Conservation (phyloP, 1,284 basidiomycete genomes). For the Rhodotorula sp. region DNA sequence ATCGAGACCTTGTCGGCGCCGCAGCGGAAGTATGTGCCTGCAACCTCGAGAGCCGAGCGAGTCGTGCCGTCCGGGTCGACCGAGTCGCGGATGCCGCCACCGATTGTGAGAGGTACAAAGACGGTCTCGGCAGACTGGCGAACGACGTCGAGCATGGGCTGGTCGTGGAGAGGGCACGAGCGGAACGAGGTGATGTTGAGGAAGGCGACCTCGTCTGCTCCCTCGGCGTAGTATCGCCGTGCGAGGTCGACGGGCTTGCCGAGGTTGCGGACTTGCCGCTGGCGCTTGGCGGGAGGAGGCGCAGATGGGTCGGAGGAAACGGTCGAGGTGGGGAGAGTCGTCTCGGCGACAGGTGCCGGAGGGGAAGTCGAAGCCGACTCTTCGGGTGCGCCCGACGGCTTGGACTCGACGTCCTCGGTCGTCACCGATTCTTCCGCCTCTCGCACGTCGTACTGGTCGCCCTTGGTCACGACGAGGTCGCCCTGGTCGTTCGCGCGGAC, state of each 20-base stretch:
- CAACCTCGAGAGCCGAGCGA: conserved; percentile 86
- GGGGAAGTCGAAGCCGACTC: conserved; percentile 27
- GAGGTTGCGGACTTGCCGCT: conserved; percentile 84
- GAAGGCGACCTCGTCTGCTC: conserved; percentile 95
- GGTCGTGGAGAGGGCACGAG: conserved; percentile 88
- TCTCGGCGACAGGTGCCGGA: conserved; percentile 27
- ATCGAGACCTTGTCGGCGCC: conserved; percentile 99
- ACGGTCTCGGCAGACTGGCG: conserved; percentile 83
- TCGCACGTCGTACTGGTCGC: conserved; percentile 75
- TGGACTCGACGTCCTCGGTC: conserved; percentile 22
- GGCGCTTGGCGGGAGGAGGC: conserved; percentile 31
- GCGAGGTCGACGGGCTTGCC: conserved; percentile 96
- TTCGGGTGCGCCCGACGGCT: conserved; percentile 48
- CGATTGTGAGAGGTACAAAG: conserved; percentile 98
- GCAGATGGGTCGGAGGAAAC: conserved; percentile 26
- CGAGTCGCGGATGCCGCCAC: conserved; percentile 95
- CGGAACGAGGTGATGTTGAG: conserved; percentile 99
- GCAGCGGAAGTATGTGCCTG: conserved; percentile 91
- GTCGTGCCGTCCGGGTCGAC: conserved; percentile 91
- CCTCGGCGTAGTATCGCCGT: conserved; percentile 77
- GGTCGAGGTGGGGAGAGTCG: conserved; percentile 22
- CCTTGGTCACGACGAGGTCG: conserved; percentile 98
- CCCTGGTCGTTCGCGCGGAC: conserved; percentile 94
- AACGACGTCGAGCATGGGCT: conserved; percentile 97
- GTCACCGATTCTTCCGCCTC: conserved; percentile 41